Conservation (phyloP, 345 rosid species). For the Camelina neglecta region DNA sequence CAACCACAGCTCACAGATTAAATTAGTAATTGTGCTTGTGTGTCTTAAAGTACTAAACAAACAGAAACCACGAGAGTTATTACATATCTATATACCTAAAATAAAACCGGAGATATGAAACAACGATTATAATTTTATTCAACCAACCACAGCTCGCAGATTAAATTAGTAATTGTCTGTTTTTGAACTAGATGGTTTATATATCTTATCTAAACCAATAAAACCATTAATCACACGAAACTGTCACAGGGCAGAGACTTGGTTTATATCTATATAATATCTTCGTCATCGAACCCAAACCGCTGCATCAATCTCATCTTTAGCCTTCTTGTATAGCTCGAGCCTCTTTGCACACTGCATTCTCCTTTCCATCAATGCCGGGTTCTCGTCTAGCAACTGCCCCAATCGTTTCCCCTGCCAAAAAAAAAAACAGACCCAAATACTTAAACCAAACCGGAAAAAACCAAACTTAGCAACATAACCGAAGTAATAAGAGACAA, state of each 20-base stretch:
- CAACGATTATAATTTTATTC: no score
- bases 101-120: no score
- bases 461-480: background rate
- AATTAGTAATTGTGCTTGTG: no score
- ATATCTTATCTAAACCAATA: constrained; percentile 1
- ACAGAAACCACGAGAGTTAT: no score
- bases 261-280: background rate
- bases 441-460: constrained; percentile 5
- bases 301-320: constrained; percentile 76
- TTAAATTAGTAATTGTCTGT: no score
- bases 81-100: no score
- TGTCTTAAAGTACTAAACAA: no score
- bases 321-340: constrained; percentile 69
- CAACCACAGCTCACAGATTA: background rate
- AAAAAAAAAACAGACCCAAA: background rate
- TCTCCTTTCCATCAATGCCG: constrained; percentile 71
- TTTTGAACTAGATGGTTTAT: background rate
- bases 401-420: constrained; percentile 56
- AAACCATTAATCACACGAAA: constrained; percentile 16
- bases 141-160: background rate
- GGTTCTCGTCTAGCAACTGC: constrained; percentile 64
- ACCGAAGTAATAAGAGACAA: background rate
- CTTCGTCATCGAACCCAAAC: constrained; percentile 41
- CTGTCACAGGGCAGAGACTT: background rate
- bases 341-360: constrained; percentile 65